Conservation (phyloP, 176 grass and related monocot species). For the Triticum dicoccoides region DNA sequence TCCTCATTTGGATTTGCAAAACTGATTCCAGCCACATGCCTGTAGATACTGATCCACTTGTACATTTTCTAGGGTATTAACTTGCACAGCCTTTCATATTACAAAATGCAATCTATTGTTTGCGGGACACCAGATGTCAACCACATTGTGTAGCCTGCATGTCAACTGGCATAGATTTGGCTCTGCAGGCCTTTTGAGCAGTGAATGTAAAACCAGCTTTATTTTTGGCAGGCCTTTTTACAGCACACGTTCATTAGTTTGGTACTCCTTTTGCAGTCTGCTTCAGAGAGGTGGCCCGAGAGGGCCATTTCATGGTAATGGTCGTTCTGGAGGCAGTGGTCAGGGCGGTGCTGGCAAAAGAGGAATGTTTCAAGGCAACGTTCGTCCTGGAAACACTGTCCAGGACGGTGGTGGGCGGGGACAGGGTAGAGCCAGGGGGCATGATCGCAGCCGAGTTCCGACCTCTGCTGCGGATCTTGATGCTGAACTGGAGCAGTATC, state of each 20-base stretch:
- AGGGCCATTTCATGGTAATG: slow-evolving; percentile 35
- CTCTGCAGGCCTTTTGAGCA: neutral
- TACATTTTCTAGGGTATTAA: slow-evolving; percentile 7
- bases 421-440: slow-evolving; percentile 38
- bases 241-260: neutral
- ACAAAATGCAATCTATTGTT: neutral
- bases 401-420: slow-evolving; percentile 30
- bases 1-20: neutral
- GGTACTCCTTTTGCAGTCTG: slow-evolving; percentile 31
- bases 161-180: neutral
- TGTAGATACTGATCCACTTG: neutral
- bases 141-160: neutral
- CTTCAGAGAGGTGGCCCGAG: slow-evolving; percentile 34
- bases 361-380: slow-evolving; percentile 37
- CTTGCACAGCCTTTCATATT: slow-evolving; percentile 1
- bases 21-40: neutral
- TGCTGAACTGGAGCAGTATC: slow-evolving; percentile 80
- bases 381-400: slow-evolving; percentile 32
- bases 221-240: neutral
- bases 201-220: neutral
- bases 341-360: slow-evolving; percentile 36
- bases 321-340: slow-evolving; percentile 22
- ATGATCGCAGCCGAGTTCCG: slow-evolving; percentile 32
- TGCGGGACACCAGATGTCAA: neutral
- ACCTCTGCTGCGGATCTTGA: slow-evolving; percentile 71